Evolutionary conservation across 176 grass and related monocot genomes (phyloP).

Genomic region (Metroxylon sagu): DNA sequence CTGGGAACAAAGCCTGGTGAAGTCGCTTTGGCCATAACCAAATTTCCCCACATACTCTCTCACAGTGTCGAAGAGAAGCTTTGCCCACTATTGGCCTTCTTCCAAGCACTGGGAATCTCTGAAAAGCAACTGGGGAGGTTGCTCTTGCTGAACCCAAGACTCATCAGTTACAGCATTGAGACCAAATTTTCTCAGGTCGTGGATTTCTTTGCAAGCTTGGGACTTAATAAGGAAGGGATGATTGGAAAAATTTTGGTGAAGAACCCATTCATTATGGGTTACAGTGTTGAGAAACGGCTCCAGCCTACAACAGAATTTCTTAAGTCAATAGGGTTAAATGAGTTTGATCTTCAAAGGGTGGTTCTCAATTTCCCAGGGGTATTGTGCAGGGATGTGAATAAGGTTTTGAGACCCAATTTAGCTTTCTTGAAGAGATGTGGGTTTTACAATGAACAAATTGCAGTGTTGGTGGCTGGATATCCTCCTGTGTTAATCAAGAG

Average conservation of each 20-base stretch:
- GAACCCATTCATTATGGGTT: slow-evolving; percentile 84
- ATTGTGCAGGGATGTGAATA: slow-evolving; percentile 65
- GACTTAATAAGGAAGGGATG: slow-evolving; percentile 62
- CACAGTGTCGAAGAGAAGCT: slow-evolving; percentile 92
- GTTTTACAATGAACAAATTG: slow-evolving; percentile 58
- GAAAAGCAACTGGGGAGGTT: slow-evolving; percentile 88
- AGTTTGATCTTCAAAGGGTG: slow-evolving; percentile 45
- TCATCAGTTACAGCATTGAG: slow-evolving; percentile 95
- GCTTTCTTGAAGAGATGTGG: slow-evolving; percentile 47
- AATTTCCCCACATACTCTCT: slow-evolving; percentile 83
- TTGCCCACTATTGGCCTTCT: slow-evolving; percentile 85
- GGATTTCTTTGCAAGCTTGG: slow-evolving; percentile 55
- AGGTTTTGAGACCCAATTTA: slow-evolving; percentile 59
- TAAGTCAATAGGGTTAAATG: slow-evolving; percentile 49
- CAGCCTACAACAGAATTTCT: slow-evolving; percentile 81
- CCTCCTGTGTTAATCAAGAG: slow-evolving; percentile 87
- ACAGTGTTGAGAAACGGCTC: slow-evolving; percentile 67
- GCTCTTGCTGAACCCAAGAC: slow-evolving; percentile 77
- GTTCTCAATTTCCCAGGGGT: slow-evolving; percentile 59
- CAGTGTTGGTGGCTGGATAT: slow-evolving; percentile 62
- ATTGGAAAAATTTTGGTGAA: slow-evolving; percentile 70
- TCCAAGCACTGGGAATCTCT: slow-evolving; percentile 63
- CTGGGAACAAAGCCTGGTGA: slow-evolving; percentile 62
- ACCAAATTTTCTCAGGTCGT: slow-evolving; percentile 63
- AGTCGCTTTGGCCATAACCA: slow-evolving; percentile 59